These are phyloP conservation scores for Pseudocercospora ulei DNA, from an alignment of 2,329 filamentous ascomycete genomes.

Conservation along the genomic window DNA sequence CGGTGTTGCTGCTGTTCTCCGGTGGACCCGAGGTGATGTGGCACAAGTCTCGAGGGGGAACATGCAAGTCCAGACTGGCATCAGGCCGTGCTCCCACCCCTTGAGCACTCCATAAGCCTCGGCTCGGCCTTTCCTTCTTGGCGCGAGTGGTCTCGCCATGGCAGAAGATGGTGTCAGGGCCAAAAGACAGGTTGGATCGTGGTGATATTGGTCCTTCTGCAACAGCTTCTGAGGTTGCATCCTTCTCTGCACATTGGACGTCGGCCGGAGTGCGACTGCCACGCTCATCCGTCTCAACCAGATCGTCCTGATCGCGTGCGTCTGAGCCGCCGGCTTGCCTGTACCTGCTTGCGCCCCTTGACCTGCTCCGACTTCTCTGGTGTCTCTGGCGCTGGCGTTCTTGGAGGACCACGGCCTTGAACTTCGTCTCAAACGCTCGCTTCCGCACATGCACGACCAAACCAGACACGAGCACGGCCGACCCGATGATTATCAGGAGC, in stretches of 20 bases:
- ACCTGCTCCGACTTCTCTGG: conserved; percentile 26
- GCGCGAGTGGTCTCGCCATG: background rate
- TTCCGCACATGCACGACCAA: conserved; percentile 54
- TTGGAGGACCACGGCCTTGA: conserved; percentile 45
- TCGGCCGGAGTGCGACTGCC: background rate
- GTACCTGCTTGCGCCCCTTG: conserved; percentile 24
- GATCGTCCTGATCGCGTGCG: background rate
- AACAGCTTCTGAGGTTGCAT: background rate
- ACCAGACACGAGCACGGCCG: conserved; percentile 56
- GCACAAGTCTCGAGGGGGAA: background rate
- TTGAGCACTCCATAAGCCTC: conserved; percentile 22
- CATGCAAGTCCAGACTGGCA: conserved; percentile 23
- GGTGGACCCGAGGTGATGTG: background rate
- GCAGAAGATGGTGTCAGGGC: conserved; percentile 1
- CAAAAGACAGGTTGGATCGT: background rate
- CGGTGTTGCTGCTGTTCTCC: conserved; percentile 11
- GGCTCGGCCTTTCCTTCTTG: background rate
- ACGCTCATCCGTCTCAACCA: background rate
- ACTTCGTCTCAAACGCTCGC: conserved; percentile 53
- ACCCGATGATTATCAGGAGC: conserved; percentile 55
- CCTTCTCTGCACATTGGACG: background rate
- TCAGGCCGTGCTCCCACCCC: conserved; percentile 34
- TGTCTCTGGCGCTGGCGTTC: conserved; percentile 30
- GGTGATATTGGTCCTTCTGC: background rate
- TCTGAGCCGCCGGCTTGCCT: background rate